Evolutionary conservation across 768 basidiomycete species (phyloP).

Genomic region (Suillus variegatus): DNA sequence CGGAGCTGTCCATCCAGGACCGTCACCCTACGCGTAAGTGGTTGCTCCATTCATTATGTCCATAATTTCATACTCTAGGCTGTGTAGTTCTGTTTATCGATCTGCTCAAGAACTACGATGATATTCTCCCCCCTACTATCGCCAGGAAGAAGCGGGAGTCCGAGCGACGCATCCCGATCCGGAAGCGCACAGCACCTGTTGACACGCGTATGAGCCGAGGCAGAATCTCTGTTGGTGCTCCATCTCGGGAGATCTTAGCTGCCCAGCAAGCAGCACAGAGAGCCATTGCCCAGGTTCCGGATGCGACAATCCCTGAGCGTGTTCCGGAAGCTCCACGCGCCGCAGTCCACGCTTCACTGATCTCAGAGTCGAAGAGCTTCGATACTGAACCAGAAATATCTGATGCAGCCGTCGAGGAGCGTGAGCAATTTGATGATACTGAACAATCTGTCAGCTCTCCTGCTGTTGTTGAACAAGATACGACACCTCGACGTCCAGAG

Average conservation of each 20-base stretch:
- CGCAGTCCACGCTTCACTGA: conserved; percentile 22
- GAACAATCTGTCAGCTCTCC: conserved; percentile 19
- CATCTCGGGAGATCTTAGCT: conserved; percentile 69
- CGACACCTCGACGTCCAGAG: conserved; percentile 37
- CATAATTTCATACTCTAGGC: neutral
- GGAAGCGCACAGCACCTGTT: conserved; percentile 85
- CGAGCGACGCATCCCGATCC: conserved; percentile 77
- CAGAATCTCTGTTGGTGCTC: conserved; percentile 69
- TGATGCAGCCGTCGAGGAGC: conserved; percentile 10
- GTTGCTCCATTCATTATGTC: neutral
- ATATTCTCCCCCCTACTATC: conserved; percentile 79
- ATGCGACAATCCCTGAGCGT: conserved; percentile 12
- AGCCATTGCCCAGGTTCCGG: conserved; percentile 37
- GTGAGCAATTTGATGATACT: conserved; percentile 29
- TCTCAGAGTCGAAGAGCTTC: conserved; percentile 20
- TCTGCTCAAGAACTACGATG: conserved; percentile 72
- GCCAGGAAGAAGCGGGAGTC: conserved; percentile 85
- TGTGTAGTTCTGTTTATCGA: conserved; percentile 78
- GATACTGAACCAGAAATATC: conserved; percentile 18
- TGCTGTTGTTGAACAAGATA: conserved; percentile 17
- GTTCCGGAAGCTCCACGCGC: conserved; percentile 16
- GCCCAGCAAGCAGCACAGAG: conserved; percentile 67
- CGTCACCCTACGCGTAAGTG: conserved; percentile 77
- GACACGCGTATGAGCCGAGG: conserved; percentile 88
- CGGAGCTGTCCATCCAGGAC: conserved; percentile 86